These are phyloP conservation scores for Plenodomus tracheiphilus DNA, from an alignment of 2,329 filamentous ascomycete species.

Conservation along the genomic window DNA sequence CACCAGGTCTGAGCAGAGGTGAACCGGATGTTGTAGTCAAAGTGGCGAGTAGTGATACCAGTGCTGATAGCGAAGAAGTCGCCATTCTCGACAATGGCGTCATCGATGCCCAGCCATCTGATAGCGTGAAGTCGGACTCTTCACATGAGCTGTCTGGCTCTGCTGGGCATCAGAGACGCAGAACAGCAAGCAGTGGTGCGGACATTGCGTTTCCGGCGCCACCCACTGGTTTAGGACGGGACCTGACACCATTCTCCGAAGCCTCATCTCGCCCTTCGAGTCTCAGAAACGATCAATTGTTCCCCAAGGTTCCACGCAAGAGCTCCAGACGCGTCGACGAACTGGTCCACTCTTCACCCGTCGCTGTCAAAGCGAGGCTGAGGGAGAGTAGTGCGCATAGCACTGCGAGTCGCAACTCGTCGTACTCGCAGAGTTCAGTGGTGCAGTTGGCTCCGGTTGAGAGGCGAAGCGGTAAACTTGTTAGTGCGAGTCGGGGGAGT, in stretches of 20 bases:
- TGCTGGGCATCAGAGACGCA: slow-evolving; percentile 31
- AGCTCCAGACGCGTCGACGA: slow-evolving; percentile 19
- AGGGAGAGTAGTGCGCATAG: slow-evolving; percentile 30
- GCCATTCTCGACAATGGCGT: slow-evolving; percentile 25
- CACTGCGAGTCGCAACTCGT: slow-evolving; percentile 15
- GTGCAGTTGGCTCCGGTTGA: not conserved
- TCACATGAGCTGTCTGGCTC: slow-evolving; percentile 8
- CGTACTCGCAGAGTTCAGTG: slow-evolving; percentile 12
- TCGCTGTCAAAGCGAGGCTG: slow-evolving; percentile 13
- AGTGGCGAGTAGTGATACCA: slow-evolving; percentile 42
- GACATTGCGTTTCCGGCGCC: slow-evolving; percentile 28
- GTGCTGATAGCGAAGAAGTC: slow-evolving; percentile 36
- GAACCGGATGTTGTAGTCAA: slow-evolving; percentile 38
- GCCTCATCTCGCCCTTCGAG: slow-evolving; percentile 26
- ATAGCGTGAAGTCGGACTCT: slow-evolving; percentile 26
- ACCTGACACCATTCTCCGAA: slow-evolving; percentile 28
- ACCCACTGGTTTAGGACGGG: slow-evolving; percentile 11
- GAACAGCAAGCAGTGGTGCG: slow-evolving; percentile 41
- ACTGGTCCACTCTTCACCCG: slow-evolving; percentile 9
- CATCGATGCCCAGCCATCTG: slow-evolving; percentile 22
- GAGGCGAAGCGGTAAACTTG: not conserved
- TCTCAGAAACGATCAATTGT: slow-evolving; percentile 12
- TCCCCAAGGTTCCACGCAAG: slow-evolving; percentile 11
- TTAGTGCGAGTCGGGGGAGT: slow-evolving; percentile 21
- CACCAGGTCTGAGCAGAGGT: slow-evolving; percentile 32